These are phyloP conservation scores for Podospora comata DNA, from an alignment of 495 filamentous ascomycete genomes.

Conservation along the genomic window DNA sequence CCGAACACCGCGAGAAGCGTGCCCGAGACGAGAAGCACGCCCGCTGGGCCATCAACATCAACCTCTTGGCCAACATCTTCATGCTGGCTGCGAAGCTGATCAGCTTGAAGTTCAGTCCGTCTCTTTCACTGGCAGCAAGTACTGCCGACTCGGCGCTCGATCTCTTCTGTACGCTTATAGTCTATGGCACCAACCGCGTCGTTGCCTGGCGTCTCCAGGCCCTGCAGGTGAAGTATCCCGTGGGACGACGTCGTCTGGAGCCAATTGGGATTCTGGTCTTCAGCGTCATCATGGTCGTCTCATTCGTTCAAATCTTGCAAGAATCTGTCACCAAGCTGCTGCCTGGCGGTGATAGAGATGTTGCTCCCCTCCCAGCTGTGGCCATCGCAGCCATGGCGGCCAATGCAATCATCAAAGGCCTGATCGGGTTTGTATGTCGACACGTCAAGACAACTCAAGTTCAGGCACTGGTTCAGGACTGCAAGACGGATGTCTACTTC, in stretches of 20 bases:
- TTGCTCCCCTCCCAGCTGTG: slow-evolving; percentile 31
- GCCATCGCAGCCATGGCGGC: slow-evolving; percentile 43
- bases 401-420: slow-evolving; percentile 46
- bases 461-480: slow-evolving; percentile 49
- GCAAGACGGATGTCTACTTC: slow-evolving; percentile 51
- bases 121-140: slow-evolving; percentile 49
- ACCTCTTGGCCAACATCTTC: slow-evolving; percentile 47
- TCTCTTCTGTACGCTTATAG: slow-evolving; percentile 48
- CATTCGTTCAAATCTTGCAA: slow-evolving; percentile 48
- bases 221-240: slow-evolving; percentile 43
- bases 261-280: slow-evolving; percentile 53
- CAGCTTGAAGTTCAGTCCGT: slow-evolving; percentile 39
- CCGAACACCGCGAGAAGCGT: slow-evolving; percentile 47
- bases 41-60: slow-evolving; percentile 54
- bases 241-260: slow-evolving; percentile 46
- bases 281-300: slow-evolving; percentile 52
- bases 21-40: slow-evolving; percentile 37
- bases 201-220: slow-evolving; percentile 43
- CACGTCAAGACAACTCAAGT: slow-evolving; percentile 51
- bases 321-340: slow-evolving; percentile 46
- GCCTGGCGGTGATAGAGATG: slow-evolving; percentile 31
- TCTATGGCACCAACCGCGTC: slow-evolving; percentile 46
- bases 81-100: slow-evolving; percentile 42
- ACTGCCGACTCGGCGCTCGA: slow-evolving; percentile 48
- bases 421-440: slow-evolving; percentile 45